Percentiles rank a stretch among this genome's conserved stretches.
These are phyloP conservation scores for Aspergillus ruber DNA, from an alignment of 2,329 filamentous ascomycete species.

Conservation along the genomic window DNA sequence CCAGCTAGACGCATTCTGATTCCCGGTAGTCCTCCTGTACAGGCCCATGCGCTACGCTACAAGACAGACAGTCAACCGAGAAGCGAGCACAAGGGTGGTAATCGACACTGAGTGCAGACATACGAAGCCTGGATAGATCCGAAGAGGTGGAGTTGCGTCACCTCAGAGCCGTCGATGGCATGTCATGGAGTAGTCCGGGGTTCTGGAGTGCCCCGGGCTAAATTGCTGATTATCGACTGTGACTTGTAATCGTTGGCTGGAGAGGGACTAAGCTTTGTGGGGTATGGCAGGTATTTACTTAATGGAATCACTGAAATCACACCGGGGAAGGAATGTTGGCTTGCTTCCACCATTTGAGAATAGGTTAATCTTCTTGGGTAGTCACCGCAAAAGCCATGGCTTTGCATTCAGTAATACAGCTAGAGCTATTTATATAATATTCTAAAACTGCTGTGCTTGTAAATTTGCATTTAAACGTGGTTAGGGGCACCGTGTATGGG, in stretches of 20 bases:
- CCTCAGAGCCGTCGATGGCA: neutral
- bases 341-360: no score
- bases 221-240: neutral
- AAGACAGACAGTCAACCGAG: neutral
- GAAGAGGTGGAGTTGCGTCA: neutral
- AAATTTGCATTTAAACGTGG: no score
- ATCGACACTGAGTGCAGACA: neutral
- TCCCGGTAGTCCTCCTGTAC: no score
- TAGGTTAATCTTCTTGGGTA: no score
- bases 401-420: no score
- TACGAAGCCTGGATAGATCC: neutral
- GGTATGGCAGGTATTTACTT: neutral
- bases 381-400: no score
- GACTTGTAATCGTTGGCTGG: neutral
- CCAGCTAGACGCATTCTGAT: no score
- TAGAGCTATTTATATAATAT: no score
- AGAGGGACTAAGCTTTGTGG: neutral
- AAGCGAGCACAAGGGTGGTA: neutral
- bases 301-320: no score
- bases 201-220: neutral
- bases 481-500: no score
- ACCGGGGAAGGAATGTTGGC: no score
- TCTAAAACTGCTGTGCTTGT: no score
- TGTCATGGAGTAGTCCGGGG: neutral
- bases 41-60: neutral